These are phyloP conservation scores for Tinospora cordifolia DNA, from an alignment of 164 flowering plant genomes.

Conservation along the genomic window DNA sequence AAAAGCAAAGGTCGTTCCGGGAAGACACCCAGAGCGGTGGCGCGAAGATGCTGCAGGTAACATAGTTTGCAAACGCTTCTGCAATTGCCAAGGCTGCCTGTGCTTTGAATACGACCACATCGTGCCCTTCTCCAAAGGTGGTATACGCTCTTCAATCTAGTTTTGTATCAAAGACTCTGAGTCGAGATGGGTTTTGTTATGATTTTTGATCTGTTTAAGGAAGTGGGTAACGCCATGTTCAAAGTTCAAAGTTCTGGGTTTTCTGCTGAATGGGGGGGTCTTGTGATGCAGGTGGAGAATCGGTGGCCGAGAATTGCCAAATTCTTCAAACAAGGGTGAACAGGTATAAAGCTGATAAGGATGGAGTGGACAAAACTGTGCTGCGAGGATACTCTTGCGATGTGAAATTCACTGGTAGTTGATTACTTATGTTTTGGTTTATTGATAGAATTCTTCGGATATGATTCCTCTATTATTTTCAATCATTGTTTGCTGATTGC, in stretches of 20 bases:
- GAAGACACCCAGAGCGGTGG: conserved; percentile 96
- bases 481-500: background rate
- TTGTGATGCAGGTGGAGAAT: conserved; percentile 66
- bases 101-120: conserved; percentile 98
- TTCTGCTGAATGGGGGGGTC: background rate
- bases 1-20: conserved; percentile 56
- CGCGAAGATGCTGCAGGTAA: conserved; percentile 93
- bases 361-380: conserved; percentile 35
- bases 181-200: too few species aligned
- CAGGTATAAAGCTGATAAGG: conserved; percentile 67
- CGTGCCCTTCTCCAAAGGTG: conserved; percentile 94
- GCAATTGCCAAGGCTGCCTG: conserved; percentile 86
- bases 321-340: conserved; percentile 95
- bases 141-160: background rate
- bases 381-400: conserved; percentile 82
- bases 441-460: background rate
- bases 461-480: background rate
- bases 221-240: too few species aligned
- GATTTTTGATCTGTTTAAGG: too few species aligned
- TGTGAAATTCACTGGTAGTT: conserved; percentile 69
- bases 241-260: background rate
- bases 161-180: background rate
- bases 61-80: conserved; percentile 90
- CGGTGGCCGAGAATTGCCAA: conserved; percentile 73
- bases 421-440: background rate